phyloP scores from a whole-genome alignment of 768 basidiomycete genomes.

The Phlegmacium glaucopus region DNA sequence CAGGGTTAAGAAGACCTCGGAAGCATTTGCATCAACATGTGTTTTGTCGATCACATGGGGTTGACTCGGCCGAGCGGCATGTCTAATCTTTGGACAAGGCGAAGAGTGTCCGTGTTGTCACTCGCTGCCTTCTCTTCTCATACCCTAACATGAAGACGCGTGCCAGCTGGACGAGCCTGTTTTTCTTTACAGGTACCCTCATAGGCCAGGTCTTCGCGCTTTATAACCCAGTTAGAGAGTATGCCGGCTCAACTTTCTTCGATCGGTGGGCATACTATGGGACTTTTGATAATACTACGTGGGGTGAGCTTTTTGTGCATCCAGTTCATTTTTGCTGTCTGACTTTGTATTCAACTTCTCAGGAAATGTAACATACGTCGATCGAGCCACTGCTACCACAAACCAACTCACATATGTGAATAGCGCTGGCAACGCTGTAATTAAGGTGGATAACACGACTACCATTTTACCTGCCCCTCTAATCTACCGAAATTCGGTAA shows the following conservation, averaged over 20 bases:
- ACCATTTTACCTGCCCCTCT: slow-evolving; percentile 33
- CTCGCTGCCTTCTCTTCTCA: background rate
- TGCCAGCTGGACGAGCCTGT: background rate
- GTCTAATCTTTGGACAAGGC: too few species aligned
- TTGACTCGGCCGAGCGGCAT: too few species aligned
- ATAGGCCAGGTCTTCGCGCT: slow-evolving; percentile 5
- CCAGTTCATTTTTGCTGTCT: background rate
- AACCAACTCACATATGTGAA: slow-evolving; percentile 60
- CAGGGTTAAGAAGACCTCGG: too few species aligned
- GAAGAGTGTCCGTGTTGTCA: too few species aligned
- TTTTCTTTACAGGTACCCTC: slow-evolving; percentile 1
- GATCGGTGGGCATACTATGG: slow-evolving; percentile 54
- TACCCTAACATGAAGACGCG: background rate
- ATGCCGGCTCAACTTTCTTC: slow-evolving; percentile 51
- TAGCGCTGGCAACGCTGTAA: slow-evolving; percentile 56
- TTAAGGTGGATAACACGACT: slow-evolving; percentile 72
- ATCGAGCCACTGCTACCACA: slow-evolving; percentile 40
- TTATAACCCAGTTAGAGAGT: slow-evolving; percentile 39
- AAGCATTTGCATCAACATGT: too few species aligned
- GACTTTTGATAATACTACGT: slow-evolving; percentile 43
- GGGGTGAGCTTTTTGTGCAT: slow-evolving; percentile 26
- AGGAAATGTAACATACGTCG: slow-evolving; percentile 67
- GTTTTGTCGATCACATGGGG: too few species aligned
- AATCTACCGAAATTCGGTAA: slow-evolving; percentile 46
- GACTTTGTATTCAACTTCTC: background rate